Conservation (phyloP, 2,329 filamentous ascomycete genomes). For the Colletotrichum viniferum region DNA sequence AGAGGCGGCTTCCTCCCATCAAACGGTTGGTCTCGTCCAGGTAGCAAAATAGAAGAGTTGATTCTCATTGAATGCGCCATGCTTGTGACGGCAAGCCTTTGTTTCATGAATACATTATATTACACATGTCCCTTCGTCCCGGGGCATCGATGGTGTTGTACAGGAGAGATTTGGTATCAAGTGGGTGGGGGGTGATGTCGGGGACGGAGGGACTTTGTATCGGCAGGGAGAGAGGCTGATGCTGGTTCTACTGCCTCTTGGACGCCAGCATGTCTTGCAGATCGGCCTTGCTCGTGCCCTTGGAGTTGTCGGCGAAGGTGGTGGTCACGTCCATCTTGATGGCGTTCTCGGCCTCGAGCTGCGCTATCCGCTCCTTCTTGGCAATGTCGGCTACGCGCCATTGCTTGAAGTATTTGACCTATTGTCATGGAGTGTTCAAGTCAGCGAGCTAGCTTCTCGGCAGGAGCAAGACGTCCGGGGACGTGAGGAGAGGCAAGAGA, state of each 20-base stretch:
- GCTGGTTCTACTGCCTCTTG: conserved; percentile 5
- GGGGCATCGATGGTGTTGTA: background rate
- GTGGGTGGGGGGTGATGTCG: background rate
- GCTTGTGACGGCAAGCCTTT: background rate
- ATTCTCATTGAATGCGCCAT: background rate
- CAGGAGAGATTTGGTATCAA: conserved; percentile 7
- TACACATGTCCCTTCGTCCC: background rate
- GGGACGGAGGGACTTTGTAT: background rate
- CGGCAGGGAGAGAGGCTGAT: background rate
- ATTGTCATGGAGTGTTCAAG: background rate
- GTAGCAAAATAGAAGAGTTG: conserved; percentile 17
- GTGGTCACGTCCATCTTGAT: conserved; percentile 56
- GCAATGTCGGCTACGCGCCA: conserved; percentile 91
- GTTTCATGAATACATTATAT: conserved; percentile 17
- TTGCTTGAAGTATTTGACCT: conserved; percentile 99
- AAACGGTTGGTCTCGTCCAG: background rate
- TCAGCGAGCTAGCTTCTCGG: background rate
- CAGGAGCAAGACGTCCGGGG: background rate
- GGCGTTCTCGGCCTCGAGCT: conserved; percentile 76
- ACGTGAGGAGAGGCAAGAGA: too few relatives aligned
- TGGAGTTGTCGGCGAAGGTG: conserved; percentile 32
- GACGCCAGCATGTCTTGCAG: conserved; percentile 43
- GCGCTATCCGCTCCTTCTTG: conserved; percentile 78
- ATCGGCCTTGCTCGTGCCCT: conserved; percentile 37
- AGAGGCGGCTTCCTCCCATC: background rate